Evolutionary conservation across 2,329 filamentous ascomycete species (phyloP), one percentile per base, ranked within the genome.

Genomic region (Capronia coronata): DNA sequence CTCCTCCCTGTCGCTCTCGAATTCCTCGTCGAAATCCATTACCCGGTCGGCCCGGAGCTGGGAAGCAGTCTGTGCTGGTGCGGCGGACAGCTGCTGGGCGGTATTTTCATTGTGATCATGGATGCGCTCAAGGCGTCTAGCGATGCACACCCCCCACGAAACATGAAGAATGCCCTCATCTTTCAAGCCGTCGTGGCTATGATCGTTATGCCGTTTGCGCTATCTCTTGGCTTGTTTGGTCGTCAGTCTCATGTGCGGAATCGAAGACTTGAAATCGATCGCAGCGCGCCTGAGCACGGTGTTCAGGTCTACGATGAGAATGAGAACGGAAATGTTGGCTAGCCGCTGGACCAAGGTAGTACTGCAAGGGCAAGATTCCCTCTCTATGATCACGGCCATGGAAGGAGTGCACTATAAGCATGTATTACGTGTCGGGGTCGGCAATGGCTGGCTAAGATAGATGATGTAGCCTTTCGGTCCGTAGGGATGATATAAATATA

Each of bases 1-100:
- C 71, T 97, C 2, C 76, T 97, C 1, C 93, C 93, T 2, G 78
- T 95, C 30, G 86, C 82, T 4, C 77, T 97, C 43, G 93, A 98
- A 68, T 89, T 86, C 60, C 73, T 96, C 13, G 86, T 87, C 44
- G 88, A 97, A 66, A 78, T 95, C 51, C 89, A 86, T 3, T 87
- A 93, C 62, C 93, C 93, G 0, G 80, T 94, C 21, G 84, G 82
- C 34, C 90, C 93, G 0, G 91, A 94, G 68, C 78, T 96, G 38
- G 87, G 86, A 1, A 86, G 81, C 54, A 88, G 86, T 22, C 73
- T 94, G 18, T 86, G 84, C 62, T 97, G 93, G 93, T 78, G 80
- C 1, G 84, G 84, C 4, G 91, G 93, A 0, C 91, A 97, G 71
- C 68, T 96, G 6, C 69, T 94, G 1, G 93, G 93, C 10, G 90